A percentile compares a stretch with the other conserved stretches of the same genome.
phyloP scores from a whole-genome alignment of 768 basidiomycete species.

The Arthromyces matolae region DNA sequence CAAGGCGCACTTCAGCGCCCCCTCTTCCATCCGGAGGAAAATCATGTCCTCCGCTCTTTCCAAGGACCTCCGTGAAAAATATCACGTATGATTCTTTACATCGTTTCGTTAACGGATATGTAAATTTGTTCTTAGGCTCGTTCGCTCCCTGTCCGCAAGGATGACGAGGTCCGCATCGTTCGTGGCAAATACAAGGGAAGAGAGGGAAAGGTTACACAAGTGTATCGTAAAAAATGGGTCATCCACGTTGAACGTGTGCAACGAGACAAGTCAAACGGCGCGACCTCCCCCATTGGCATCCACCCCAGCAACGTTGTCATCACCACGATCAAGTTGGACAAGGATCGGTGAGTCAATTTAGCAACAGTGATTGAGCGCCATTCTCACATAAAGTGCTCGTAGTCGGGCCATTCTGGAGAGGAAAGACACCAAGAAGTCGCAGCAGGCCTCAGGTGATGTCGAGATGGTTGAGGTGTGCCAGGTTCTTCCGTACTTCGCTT shows the following conservation, averaged over 20 bases:
- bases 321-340: conserved; percentile 87
- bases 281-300: conserved; percentile 89
- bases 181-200: conserved; percentile 98
- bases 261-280: conserved; percentile 96
- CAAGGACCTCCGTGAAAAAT: conserved; percentile 90
- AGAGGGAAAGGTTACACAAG: conserved; percentile 97
- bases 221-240: conserved; percentile 99
- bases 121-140: conserved; percentile 53
- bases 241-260: conserved; percentile 97
- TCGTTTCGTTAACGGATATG: not conserved
- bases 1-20: conserved; percentile 96
- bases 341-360: conserved; percentile 59
- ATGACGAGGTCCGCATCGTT: conserved; percentile 96
- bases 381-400: conserved; percentile 5
- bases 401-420: conserved; percentile 86
- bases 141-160: conserved; percentile 93
- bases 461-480: conserved; percentile 77
- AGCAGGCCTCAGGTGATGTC: conserved; percentile 48
- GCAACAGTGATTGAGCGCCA: not conserved
- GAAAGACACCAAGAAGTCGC: conserved; percentile 73
- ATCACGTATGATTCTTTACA: conserved; percentile 62
- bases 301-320: conserved; percentile 98
- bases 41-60: conserved; percentile 96
- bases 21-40: conserved; percentile 92
- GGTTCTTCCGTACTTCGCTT: not conserved